These are phyloP conservation scores for Euclidium syriacum DNA, from an alignment of 345 rosid genomes.

Conservation along the genomic window DNA sequence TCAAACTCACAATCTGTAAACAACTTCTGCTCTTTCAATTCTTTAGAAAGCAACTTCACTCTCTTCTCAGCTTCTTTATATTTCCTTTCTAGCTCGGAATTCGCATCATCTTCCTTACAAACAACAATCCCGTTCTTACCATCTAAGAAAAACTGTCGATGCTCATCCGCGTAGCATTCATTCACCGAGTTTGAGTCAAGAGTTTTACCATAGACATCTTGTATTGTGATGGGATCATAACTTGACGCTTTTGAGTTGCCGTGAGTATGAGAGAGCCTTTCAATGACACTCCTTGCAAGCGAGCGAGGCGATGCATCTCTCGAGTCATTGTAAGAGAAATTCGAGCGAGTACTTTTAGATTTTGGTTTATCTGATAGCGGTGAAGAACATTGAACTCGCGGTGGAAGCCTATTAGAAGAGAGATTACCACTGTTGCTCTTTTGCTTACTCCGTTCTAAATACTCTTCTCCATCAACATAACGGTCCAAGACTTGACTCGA, in stretches of 20 bases:
- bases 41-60: conserved; percentile 58
- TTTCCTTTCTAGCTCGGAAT: conserved; percentile 48
- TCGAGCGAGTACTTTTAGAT: conserved; percentile 41
- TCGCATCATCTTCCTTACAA: conserved; percentile 34
- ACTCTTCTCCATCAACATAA: conserved; percentile 89
- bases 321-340: conserved; percentile 42
- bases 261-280: conserved; percentile 62
- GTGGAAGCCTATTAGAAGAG: conserved; percentile 49
- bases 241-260: conserved; percentile 42
- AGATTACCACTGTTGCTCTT: conserved; percentile 36
- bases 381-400: conserved; percentile 51
- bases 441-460: conserved; percentile 45
- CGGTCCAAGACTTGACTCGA: conserved; percentile 81
- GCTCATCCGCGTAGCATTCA: conserved; percentile 28
- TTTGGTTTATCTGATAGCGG: conserved; percentile 51
- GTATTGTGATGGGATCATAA: conserved; percentile 53
- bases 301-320: conserved; percentile 74
- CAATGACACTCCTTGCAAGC: conserved; percentile 80
- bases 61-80: conserved; percentile 74
- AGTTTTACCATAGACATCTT: conserved; percentile 53
- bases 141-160: conserved; percentile 25
- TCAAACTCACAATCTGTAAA: conserved; percentile 51
- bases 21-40: conserved; percentile 53
- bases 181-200: conserved; percentile 32
- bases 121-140: conserved; percentile 30